Evolutionary conservation across 352 stramenopile genomes (phyloP), one percentile per base, ranked within the genome.

Genomic region (Phytophthora ohioensis): DNA sequence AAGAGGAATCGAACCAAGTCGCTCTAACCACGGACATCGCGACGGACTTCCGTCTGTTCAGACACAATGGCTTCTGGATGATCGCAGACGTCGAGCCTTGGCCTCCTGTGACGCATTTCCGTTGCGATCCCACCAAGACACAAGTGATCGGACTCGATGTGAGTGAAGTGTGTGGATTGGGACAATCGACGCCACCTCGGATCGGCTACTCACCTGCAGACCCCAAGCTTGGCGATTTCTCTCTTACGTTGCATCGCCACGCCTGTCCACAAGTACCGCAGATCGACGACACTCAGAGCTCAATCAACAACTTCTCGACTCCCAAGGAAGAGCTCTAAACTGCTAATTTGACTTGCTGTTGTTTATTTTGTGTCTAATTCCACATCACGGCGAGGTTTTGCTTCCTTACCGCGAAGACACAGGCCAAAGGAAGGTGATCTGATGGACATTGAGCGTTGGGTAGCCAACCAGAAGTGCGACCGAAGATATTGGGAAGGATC

Each of bases 401-500:
- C 43, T 70, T 70, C 36, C 59, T 56, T 41, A 91, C 68, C 1
- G 81, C 81, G 48, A 96, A 84, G n/a, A 91, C 82, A 4, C 79
- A 90, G 17, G 81, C 77, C 11, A 97, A 62, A 32, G 88, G 80
- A 11, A 96, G 69, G 65, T 97, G 90, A 63, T 97, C 88, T 7
- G 90, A 97, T 10, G 90, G 78, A 49, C 83, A 94, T 2, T 64
- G 47, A 0, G 57, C 57, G 62, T 97, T 97, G 15, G 90, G 90
- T 8, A 97, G 64, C 73, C 77, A 91, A n/a, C 70, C 57, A 1
- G 55, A 76, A 13, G 68, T 56, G 0, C 73, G 67, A 3, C 57
- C 64, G 5, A 72, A 69, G 13, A 64, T 47, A 38, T 90, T 89
- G 2, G 82, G 75, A 5, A 91, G 76, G 43, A 78, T 49, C 2